A percentile compares a stretch with the other conserved stretches of the same genome.
These are phyloP conservation scores for Aspergillus fumigatus DNA, from an alignment of 2,329 filamentous ascomycete species.

Conservation along the genomic window DNA sequence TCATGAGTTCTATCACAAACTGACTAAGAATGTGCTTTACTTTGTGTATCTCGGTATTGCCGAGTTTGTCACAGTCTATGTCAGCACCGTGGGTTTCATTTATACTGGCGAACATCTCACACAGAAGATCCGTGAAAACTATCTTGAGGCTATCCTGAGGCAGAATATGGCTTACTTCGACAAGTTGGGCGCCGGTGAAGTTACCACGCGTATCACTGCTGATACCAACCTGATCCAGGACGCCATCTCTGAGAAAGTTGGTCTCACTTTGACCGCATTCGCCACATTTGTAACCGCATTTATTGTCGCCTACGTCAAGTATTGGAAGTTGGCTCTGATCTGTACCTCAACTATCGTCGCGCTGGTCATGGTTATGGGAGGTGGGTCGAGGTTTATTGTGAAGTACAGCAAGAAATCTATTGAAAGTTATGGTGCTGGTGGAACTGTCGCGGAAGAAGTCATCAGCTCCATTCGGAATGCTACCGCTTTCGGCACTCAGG, in stretches of 20 bases:
- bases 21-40: conserved; percentile 67
- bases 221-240: conserved; percentile 93
- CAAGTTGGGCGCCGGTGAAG: conserved; percentile 85
- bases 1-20: conserved; percentile 54
- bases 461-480: conserved; percentile 90
- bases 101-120: conserved; percentile 78
- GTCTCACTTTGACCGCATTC: conserved; percentile 68
- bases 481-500: conserved; percentile 87
- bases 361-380: conserved; percentile 71
- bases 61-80: conserved; percentile 72
- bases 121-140: conserved; percentile 73
- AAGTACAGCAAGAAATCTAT: conserved; percentile 76
- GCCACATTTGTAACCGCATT: conserved; percentile 86
- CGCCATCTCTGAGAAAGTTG: conserved; percentile 86
- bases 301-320: conserved; percentile 83
- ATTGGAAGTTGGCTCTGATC: conserved; percentile 91
- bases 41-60: conserved; percentile 81
- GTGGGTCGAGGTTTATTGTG: conserved; percentile 68
- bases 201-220: conserved; percentile 89
- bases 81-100: conserved; percentile 84
- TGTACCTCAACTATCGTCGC: conserved; percentile 76
- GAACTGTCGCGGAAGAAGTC: conserved; percentile 88
- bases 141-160: conserved; percentile 75
- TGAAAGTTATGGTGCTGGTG: conserved; percentile 75
- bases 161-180: conserved; percentile 94